A percentile compares a stretch with the other conserved stretches of the same genome.
Evolutionary conservation across 805 yeast species (phyloP).

Genomic region (Barnettozyma pratensis): DNA sequence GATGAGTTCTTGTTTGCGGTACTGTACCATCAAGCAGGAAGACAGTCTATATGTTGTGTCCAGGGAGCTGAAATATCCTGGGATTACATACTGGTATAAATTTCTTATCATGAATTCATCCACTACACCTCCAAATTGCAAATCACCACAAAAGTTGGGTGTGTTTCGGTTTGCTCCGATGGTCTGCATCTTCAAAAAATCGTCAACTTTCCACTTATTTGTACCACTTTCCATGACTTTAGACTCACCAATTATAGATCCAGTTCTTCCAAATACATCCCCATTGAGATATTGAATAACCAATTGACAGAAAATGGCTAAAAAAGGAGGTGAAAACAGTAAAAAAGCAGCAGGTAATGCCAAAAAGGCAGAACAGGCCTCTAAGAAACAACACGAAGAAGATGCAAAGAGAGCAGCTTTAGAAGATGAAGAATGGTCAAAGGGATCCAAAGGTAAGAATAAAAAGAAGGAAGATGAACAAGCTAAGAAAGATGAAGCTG

Average conservation of each 20-base stretch:
- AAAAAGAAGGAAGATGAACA: constrained; percentile 66
- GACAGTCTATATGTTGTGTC: too few species aligned
- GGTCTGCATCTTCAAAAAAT: neutral
- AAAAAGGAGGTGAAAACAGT: constrained; percentile 41
- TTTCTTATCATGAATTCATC: too few species aligned
- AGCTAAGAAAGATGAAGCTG: constrained; percentile 70
- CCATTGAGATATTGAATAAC: neutral
- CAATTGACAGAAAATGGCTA: constrained; percentile 35
- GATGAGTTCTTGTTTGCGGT: too few species aligned
- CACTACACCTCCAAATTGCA: neutral
- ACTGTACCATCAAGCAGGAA: too few species aligned
- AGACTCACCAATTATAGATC: neutral
- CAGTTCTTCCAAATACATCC: too few species aligned
- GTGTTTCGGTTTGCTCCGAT: neutral
- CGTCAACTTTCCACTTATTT: neutral
- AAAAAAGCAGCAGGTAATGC: constrained; percentile 63
- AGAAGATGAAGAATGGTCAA: constrained; percentile 64
- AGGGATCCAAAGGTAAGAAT: constrained; percentile 64
- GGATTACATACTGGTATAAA: too few species aligned
- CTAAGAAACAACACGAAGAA: constrained; percentile 49
- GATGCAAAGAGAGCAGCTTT: constrained; percentile 40
- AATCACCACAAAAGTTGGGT: neutral
- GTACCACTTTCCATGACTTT: neutral
- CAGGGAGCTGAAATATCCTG: too few species aligned
- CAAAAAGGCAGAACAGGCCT: constrained; percentile 60